Evolutionary conservation across 352 stramenopile species (phyloP), one percentile per base, ranked within the genome.

Genomic region (Elongisporangium undulatum): DNA sequence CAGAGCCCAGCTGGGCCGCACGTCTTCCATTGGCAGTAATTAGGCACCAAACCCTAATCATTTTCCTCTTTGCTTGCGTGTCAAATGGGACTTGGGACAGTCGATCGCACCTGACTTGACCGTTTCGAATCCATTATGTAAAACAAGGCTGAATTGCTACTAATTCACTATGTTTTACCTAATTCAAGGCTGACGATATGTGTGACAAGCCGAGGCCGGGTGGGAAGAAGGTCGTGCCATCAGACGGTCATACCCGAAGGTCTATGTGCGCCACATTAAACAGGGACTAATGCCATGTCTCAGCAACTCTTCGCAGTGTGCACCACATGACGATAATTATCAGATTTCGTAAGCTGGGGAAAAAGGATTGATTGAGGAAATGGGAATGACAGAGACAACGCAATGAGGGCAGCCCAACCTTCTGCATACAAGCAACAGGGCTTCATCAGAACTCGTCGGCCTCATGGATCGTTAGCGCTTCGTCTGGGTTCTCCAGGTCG

Each of bases 381-480:
- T 41, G 29, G 8, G 29, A 41, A 15, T 41, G 5, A 41, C 29
- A 41, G 29, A 41, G 5, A 41, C 4, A 41, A 41, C 29, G 8
- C 29, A 41, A 41, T 6, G 29, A 41, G 29, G 29, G 9, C 5
- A 41, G 29, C 29, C 29, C 29, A 41, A 9, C 9, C 4, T 15
- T 15, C 29, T 41, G 29, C 9, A 34, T 51, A 21, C 12, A 54
- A 22, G 6, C 34, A 15, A 50, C 57, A 3, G 52, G 34, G n/a
- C n/a, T n/a, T n/a, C n/a, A 13, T 79, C 58, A 74, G 53, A 67
- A 23, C n/a, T 75, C 70, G 56, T 91, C 82, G 56, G 77, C 66
- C 17, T 91, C 79, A 48, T 82, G 67, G 60, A 91, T 88, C 19
- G 66, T 55, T 19, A 91, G 60, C 63, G 72, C 76, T 19, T 72